These are phyloP conservation scores for Leucocoprinus leucothites DNA, from an alignment of 768 basidiomycete species.

Conservation along the genomic window DNA sequence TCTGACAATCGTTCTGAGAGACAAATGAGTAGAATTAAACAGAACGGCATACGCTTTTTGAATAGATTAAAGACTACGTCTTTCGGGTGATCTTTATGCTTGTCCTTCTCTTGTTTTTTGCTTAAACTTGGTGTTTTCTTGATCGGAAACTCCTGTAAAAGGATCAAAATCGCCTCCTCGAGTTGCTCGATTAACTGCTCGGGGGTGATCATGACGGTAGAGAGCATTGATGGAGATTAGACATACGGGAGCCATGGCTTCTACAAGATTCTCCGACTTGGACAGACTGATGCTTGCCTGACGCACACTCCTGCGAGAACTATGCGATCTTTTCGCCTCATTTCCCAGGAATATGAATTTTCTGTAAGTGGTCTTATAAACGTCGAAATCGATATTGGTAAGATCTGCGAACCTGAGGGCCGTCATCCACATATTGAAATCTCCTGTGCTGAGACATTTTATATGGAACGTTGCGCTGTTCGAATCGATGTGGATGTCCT, in stretches of 20 bases:
- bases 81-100: constrained; percentile 34
- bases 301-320: constrained; percentile 37
- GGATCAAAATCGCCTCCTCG: constrained; percentile 46
- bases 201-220: background rate
- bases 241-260: constrained; percentile 66
- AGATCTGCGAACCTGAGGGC: constrained; percentile 57
- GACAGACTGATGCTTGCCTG: constrained; percentile 43
- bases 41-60: constrained; percentile 46
- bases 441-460: constrained; percentile 67
- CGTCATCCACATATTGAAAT: constrained; percentile 73
- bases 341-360: constrained; percentile 55
- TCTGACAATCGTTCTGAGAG: constrained; percentile 8
- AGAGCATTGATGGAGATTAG: background rate
- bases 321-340: constrained; percentile 42
- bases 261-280: constrained; percentile 49
- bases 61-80: constrained; percentile 54
- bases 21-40: background rate
- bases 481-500: constrained; percentile 80
- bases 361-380: constrained; percentile 34
- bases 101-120: constrained; percentile 52
- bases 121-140: constrained; percentile 34
- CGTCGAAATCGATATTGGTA: constrained; percentile 6
- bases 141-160: constrained; percentile 36
- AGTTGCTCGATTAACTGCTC: constrained; percentile 56
- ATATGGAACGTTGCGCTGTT: constrained; percentile 78